Evolutionary conservation across 192 early-diverging fungal genomes (phyloP), one percentile per base, ranked within the genome.

Genomic region (Coemansia reversa): DNA sequence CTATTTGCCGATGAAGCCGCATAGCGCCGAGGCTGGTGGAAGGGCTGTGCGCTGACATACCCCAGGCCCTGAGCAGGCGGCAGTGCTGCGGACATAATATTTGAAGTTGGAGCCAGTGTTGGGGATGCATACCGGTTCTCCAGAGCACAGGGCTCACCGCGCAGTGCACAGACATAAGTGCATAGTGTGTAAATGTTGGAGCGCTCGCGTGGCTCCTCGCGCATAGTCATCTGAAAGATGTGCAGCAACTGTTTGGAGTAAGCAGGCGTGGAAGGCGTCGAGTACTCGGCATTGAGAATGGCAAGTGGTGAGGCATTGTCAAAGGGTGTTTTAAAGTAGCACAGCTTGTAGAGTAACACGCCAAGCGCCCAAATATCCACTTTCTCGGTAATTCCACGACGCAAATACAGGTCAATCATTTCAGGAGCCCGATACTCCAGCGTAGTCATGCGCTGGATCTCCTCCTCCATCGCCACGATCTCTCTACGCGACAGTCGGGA

Each of bases 391-490:
- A 98, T 75, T 2, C 92, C 93, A 29, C 78, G 71, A 39, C 85
- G 88, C 79, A 90, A 83, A 70, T 95, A 97, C 56, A 98, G 67
- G 83, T 98, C 95, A 63, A 94, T 83, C 87, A 98, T 89, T 72
- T 98, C 96, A 3, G 96, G 96, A 2, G 96, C 89, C 16, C 96
- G 84, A 79, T 98, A 98, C 73, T 98, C 94, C 22, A 95, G 70
- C 20, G 96, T 98, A 1, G 96, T 98, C 63, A 87, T 86, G 58
- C 85, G 86, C 70, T 89, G 88, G 54, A 98, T 87, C 63, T 98
- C 96, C 9, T 97, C 96, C 56, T 98, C 95, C 30, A 96, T 42
- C 9, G 69, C 65, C 58, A 88, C 84, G 30, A 95, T 87, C 60
- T 95, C 88, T 39, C 76, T 79, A 24, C 88, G 83, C 14, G 84